phyloP scores from a whole-genome alignment of 805 yeast genomes.

The Kodamaea sagamina region DNA sequence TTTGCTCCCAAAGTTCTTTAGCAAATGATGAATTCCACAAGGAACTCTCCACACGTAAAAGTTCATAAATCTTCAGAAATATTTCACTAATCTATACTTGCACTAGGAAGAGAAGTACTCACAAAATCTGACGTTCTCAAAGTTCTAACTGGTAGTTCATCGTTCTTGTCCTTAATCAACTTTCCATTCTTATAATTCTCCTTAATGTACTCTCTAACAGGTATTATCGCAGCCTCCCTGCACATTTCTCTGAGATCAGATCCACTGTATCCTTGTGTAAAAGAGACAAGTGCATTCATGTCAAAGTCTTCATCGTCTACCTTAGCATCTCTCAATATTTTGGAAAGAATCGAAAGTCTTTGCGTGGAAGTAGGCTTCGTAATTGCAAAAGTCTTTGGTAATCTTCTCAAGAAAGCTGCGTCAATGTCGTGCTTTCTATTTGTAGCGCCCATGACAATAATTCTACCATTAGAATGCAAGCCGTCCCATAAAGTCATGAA shows the following conservation, averaged over 20 bases:
- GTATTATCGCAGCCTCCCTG: constrained; percentile 87
- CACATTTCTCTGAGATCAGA: constrained; percentile 89
- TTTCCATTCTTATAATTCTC: constrained; percentile 51
- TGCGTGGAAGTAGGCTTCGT: constrained; percentile 69
- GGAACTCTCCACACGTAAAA: too few relatives aligned
- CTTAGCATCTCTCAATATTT: constrained; percentile 65
- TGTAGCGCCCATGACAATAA: constrained; percentile 91
- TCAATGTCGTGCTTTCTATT: constrained; percentile 92
- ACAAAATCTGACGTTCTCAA: constrained; percentile 65
- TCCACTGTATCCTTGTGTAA: constrained; percentile 77
- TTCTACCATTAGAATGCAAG: constrained; percentile 69
- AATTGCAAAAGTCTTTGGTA: constrained; percentile 88
- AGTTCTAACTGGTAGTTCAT: constrained; percentile 56
- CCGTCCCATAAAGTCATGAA: constrained; percentile 99
- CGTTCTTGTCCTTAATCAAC: constrained; percentile 24
- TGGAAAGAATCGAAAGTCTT: constrained; percentile 66
- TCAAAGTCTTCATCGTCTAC: constrained; percentile 60
- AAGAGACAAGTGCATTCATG: constrained; percentile 55
- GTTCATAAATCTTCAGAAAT: too few relatives aligned
- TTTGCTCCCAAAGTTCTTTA: background rate
- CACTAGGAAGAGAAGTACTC: constrained; percentile 24
- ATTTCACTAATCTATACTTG: constrained; percentile 9
- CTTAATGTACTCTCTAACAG: constrained; percentile 83
- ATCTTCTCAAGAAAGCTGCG: constrained; percentile 84
- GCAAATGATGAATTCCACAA: too few relatives aligned